phyloP scores from a whole-genome alignment of 768 basidiomycete species.

The Holtermanniella nyarrowii region DNA sequence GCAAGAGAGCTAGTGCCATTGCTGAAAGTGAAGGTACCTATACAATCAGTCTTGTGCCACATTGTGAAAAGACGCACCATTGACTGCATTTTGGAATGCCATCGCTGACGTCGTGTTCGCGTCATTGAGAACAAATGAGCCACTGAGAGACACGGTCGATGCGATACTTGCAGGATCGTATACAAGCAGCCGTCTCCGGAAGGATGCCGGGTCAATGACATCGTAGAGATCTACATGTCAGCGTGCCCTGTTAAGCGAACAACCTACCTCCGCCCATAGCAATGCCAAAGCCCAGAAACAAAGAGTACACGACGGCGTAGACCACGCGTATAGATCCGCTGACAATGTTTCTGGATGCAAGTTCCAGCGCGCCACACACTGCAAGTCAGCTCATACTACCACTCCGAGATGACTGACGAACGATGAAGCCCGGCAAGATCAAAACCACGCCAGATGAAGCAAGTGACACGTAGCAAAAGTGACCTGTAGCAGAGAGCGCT shows the following conservation, averaged over 20 bases:
- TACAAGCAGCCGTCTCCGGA: not conserved
- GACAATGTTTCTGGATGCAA: constrained; percentile 12
- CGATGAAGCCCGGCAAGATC: constrained; percentile 13
- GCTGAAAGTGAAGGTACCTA: constrained; percentile 12
- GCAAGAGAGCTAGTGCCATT: constrained; percentile 10
- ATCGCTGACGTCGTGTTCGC: constrained; percentile 3
- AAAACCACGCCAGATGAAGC: constrained; percentile 10
- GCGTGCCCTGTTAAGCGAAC: not conserved
- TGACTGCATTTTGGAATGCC: constrained; percentile 6
- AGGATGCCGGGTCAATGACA: not conserved
- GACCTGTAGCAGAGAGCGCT: not conserved
- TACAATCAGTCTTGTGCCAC: not conserved
- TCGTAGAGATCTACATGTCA: not conserved
- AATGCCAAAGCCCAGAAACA: constrained; percentile 13
- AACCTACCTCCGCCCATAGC: constrained; percentile 6
- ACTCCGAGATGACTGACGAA: constrained; percentile 2
- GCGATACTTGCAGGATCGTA: not conserved
- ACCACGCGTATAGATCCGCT: constrained; percentile 14
- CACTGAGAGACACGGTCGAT: constrained; percentile 2
- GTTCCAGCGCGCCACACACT: constrained; percentile 9
- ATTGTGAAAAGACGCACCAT: not conserved
- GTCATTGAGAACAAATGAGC: constrained; percentile 9
- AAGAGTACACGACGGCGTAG: constrained; percentile 13
- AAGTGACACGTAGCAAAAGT: constrained; percentile 11
- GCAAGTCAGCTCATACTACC: not conserved